A percentile compares a stretch with the other conserved stretches of the same genome.
Evolutionary conservation across 75 land plant genomes (phyloP).

Genomic region (Pseudotsuga menziesii): DNA sequence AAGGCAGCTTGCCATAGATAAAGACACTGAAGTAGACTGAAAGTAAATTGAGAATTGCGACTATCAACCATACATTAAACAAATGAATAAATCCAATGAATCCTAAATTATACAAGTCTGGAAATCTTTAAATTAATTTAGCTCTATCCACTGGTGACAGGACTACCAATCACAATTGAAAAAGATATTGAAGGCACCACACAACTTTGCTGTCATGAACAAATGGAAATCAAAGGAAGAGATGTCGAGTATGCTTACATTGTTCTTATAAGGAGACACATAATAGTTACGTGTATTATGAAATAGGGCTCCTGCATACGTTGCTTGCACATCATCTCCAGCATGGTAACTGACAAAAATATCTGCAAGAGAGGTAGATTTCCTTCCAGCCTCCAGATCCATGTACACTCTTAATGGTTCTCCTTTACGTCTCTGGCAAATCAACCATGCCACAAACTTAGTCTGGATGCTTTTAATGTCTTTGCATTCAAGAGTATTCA

Average conservation of each 20-base stretch:
- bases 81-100: not conserved
- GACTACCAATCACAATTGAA: not conserved
- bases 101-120: not conserved
- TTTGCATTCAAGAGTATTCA: not conserved
- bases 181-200: not conserved
- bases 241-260: constrained; percentile 43
- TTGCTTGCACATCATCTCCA: constrained; percentile 79
- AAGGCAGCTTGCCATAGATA: not conserved
- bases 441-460: constrained; percentile 1
- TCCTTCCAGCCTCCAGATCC: constrained; percentile 84
- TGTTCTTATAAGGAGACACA: constrained; percentile 59
- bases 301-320: constrained; percentile 90
- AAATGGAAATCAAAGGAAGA: not conserved
- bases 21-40: not conserved
- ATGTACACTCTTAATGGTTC: constrained; percentile 85
- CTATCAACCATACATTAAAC: not conserved
- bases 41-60: not conserved
- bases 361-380: constrained; percentile 60
- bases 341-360: constrained; percentile 94
- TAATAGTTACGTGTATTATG: constrained; percentile 75
- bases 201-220: not conserved
- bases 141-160: not conserved
- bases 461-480: not conserved
- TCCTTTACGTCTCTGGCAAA: constrained; percentile 59
- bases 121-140: no score